Conservation (phyloP, 2,329 filamentous ascomycete genomes). For the Mycocentrospora acerina region DNA sequence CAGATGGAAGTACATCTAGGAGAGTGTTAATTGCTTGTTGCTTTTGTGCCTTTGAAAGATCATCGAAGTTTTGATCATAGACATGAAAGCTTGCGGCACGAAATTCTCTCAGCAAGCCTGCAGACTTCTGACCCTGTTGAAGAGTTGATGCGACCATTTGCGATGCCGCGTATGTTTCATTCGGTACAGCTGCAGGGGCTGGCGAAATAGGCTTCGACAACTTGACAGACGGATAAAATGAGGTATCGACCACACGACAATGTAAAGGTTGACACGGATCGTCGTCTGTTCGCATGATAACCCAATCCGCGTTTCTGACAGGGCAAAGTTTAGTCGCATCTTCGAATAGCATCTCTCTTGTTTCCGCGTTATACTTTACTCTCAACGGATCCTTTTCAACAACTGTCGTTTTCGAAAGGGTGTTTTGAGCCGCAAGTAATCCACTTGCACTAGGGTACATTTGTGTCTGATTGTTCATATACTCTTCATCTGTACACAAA, state of each 20-base stretch:
- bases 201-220: constrained; percentile 28
- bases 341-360: constrained; percentile 48
- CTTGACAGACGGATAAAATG: constrained; percentile 47
- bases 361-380: constrained; percentile 37
- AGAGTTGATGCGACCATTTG: not conserved
- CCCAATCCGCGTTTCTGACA: constrained; percentile 56
- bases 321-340: constrained; percentile 26
- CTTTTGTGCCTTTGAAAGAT: constrained; percentile 51
- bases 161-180: not conserved
- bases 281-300: constrained; percentile 41
- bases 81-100: constrained; percentile 39
- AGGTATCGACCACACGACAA: constrained; percentile 52
- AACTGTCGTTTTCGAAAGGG: not conserved
- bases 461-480: constrained; percentile 3
- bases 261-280: constrained; percentile 41
- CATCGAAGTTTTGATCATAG: constrained; percentile 62
- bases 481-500: constrained; percentile 17
- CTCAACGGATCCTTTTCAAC: not conserved
- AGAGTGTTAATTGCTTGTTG: constrained; percentile 53
- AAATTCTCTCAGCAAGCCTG: constrained; percentile 27
- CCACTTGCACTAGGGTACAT: constrained; percentile 1
- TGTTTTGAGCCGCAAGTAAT: not conserved
- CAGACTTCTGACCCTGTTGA: not conserved
- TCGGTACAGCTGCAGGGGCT: not conserved
- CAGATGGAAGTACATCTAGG: constrained; percentile 62